phyloP scores from a whole-genome alignment of 2,329 filamentous ascomycete genomes.

The Zymoseptoria brevis region DNA sequence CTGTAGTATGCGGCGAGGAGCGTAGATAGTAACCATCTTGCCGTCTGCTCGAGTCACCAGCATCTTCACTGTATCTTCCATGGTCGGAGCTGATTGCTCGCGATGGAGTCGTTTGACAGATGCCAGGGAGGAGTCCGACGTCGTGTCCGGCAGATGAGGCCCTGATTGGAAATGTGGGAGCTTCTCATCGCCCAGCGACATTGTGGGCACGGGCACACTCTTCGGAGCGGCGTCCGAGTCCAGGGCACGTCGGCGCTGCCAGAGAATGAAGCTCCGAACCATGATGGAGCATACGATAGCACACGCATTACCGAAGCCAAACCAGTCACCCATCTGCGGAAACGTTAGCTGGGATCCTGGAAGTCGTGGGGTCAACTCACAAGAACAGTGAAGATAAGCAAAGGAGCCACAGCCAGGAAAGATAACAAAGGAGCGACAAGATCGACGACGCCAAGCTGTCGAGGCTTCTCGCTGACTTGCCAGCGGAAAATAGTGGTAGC shows the following conservation, averaged over 20 bases:
- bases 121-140: not conserved
- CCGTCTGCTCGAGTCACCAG: slow-evolving; percentile 2
- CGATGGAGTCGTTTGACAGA: not conserved
- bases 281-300: slow-evolving; percentile 5
- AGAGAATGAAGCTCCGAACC: slow-evolving; percentile 1
- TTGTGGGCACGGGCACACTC: not conserved
- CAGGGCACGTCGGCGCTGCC: not conserved
- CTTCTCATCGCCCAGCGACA: not conserved
- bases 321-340: slow-evolving; percentile 6
- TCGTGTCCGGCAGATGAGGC: not conserved
- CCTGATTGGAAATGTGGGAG: not conserved
- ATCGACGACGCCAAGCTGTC: not conserved
- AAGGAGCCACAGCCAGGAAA: not conserved
- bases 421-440: not conserved
- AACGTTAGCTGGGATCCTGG: not conserved
- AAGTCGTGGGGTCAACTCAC: not conserved
- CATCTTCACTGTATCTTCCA: not conserved
- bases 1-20: slow-evolving; percentile 1
- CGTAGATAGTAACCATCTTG: slow-evolving; percentile 3
- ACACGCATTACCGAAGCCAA: slow-evolving; percentile 3
- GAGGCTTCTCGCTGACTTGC: not conserved
- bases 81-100: not conserved
- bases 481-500: slow-evolving; percentile 7
- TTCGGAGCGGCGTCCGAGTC: not conserved
- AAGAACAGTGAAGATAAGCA: slow-evolving; percentile 1